Conservation (phyloP, 768 basidiomycete species). For the Russula compacta region DNA sequence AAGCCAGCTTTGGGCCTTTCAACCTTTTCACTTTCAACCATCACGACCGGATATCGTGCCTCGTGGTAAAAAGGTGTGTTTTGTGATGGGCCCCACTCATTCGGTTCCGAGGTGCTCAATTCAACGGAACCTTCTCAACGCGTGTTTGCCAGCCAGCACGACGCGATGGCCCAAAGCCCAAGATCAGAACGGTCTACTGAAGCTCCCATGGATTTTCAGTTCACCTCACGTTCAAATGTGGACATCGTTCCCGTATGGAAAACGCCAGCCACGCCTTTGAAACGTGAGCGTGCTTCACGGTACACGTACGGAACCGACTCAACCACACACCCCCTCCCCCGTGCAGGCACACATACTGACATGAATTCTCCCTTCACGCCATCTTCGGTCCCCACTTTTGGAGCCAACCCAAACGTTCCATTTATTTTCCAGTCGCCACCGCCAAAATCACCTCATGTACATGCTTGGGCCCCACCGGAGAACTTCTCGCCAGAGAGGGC, state of each 20-base stretch:
- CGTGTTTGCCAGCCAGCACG: conserved; percentile 8
- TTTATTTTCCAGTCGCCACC: conserved; percentile 59
- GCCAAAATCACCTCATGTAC: conserved; percentile 34
- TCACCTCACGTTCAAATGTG: conserved; percentile 55
- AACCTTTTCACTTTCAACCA: neutral
- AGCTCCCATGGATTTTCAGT: conserved; percentile 86
- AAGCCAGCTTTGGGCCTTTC: neutral
- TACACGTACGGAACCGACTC: conserved; percentile 15
- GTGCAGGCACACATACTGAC: conserved; percentile 37
- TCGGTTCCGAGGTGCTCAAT: neutral
- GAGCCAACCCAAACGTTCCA: conserved; percentile 56
- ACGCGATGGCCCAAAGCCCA: conserved; percentile 7
- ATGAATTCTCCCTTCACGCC: conserved; percentile 32
- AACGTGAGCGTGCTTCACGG: conserved; percentile 47
- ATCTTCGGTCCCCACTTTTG: conserved; percentile 42
- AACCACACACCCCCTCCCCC: conserved; percentile 29
- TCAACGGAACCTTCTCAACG: neutral
- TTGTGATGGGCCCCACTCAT: neutral
- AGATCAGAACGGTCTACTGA: conserved; percentile 50
- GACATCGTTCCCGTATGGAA: conserved; percentile 54
- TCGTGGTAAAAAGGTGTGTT: conserved; percentile 3
- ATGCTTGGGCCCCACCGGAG: conserved; percentile 60
- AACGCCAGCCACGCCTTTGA: conserved; percentile 48
- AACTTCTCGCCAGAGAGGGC: conserved; percentile 51
- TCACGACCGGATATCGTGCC: neutral